Conservation (phyloP, 768 basidiomycete species). For the Macrolepiota albuminosa region DNA sequence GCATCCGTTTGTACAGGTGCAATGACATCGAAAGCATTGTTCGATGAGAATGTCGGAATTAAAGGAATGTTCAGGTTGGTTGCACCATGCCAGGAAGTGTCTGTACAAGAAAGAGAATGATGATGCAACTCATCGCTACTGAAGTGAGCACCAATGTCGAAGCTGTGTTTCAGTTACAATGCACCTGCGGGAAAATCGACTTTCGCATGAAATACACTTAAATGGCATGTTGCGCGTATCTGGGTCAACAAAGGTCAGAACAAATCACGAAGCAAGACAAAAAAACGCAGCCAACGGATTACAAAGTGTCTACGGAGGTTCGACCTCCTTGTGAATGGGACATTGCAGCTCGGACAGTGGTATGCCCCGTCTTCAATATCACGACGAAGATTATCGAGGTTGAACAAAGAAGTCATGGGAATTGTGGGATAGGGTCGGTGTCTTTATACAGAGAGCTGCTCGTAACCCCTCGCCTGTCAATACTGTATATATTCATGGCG, state of each 20-base stretch:
- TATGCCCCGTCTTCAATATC: slow-evolving; percentile 29
- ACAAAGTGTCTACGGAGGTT: slow-evolving; percentile 31
- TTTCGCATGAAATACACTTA: slow-evolving; percentile 3
- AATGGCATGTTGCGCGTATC: slow-evolving; percentile 10
- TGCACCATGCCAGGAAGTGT: background rate
- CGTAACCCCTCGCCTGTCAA: background rate
- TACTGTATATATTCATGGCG: background rate
- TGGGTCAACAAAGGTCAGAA: background rate
- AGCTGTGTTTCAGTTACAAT: background rate
- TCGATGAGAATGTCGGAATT: background rate
- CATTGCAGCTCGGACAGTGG: slow-evolving; percentile 31
- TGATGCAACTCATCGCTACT: slow-evolving; percentile 11
- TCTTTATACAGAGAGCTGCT: background rate
- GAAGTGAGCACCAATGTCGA: no score
- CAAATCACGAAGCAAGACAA: background rate
- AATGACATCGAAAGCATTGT: background rate
- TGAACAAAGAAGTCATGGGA: slow-evolving; percentile 8
- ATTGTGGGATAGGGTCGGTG: background rate
- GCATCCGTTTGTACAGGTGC: background rate
- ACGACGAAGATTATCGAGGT: slow-evolving; percentile 28
- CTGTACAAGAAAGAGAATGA: slow-evolving; percentile 5
- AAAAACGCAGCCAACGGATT: slow-evolving; percentile 22
- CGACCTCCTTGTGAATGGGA: slow-evolving; percentile 31
- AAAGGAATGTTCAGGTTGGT: background rate
- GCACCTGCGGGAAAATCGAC: slow-evolving; percentile 7